Conservation (phyloP, 345 rosid species). For the Eutrema japonicum region DNA sequence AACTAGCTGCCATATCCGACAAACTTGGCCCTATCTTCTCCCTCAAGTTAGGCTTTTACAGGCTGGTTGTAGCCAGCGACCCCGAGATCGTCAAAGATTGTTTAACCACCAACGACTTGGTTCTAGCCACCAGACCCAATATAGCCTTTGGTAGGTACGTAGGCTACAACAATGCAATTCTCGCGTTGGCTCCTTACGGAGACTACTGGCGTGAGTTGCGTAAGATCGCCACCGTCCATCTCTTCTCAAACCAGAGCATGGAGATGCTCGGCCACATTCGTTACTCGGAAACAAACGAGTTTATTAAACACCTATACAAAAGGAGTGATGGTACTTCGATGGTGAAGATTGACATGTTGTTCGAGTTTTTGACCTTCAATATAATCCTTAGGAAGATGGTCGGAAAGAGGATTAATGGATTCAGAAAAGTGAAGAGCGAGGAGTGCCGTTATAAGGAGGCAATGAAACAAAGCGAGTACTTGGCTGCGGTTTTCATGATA, state of each 20-base stretch:
- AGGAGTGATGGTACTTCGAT: conserved; percentile 17
- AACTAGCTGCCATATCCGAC: conserved; percentile 58
- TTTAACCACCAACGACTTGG: conserved; percentile 58
- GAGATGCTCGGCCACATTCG: conserved; percentile 53
- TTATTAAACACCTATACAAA: conserved; percentile 52
- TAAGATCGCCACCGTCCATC: conserved; percentile 58
- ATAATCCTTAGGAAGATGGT: conserved; percentile 54
- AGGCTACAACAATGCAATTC: conserved; percentile 59
- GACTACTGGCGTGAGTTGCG: conserved; percentile 70
- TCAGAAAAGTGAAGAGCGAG: conserved; percentile 41
- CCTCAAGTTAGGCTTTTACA: conserved; percentile 55
- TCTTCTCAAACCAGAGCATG: conserved; percentile 56
- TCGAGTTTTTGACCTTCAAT: conserved; percentile 61
- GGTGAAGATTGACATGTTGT: conserved; percentile 47
- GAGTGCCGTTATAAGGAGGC: conserved; percentile 56
- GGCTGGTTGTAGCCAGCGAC: conserved; percentile 51
- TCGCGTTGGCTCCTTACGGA: conserved; percentile 63
- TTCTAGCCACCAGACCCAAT: conserved; percentile 57
- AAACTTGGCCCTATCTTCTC: conserved; percentile 58
- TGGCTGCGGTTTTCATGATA: conserved; percentile 46
- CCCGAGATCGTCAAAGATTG: conserved; percentile 54
- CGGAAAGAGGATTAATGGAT: conserved; percentile 49
- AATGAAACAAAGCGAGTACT: conserved; percentile 46
- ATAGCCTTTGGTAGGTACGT: conserved; percentile 57
- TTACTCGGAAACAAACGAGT: conserved; percentile 45